Evolutionary conservation across 2,329 filamentous ascomycete species (phyloP), one percentile per base, ranked within the genome.

Genomic region (Zymoseptoria pseudotritici): DNA sequence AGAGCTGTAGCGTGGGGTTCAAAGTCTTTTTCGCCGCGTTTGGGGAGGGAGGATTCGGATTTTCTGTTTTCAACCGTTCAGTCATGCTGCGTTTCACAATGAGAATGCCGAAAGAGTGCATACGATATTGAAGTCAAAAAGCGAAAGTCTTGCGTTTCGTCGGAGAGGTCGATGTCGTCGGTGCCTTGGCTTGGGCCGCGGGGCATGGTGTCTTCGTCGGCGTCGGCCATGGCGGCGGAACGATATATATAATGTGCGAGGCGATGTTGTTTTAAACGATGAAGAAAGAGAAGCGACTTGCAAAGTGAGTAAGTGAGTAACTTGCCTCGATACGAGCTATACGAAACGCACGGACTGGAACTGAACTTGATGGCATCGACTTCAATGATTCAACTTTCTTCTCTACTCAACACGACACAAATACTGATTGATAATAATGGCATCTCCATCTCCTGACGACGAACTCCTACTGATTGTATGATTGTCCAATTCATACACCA

Each of bases 11-110:
- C 89, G 75, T 97, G 91, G 26, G 89, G 87, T 76, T 97, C 94
- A 73, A 97, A 99, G 77, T 99, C 94, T 75, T 99, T 99, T 73
- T 96, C 91, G 62, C 94, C 94, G 64, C 91, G 90, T 66, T 93
- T 91, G 42, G 96, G 91, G 10, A 92, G 82, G 67, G 85, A 84
- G 55, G 79, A 68, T 59, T 72, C 70, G 59, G 72, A 68, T 54
- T 62, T 65, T 50, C 69, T 71, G 62, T 36, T 36, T 31, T 29
- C 7, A 7, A 17, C 10, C 24, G 29, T 58, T 58, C 19, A 61
- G 51, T 31, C 29, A 54, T 19, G n/a, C 4, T 58, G 54, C 24
- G n/a, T 51, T n/a, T 17, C 10, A 50, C 36, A 17, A 19, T 57
- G 8, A 24, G 13, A n/a, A 11, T n/a, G 21, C 9, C 17, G n/a